Conservation (phyloP, 164 flowering plant species). For the Aristolochia fimbriata region DNA sequence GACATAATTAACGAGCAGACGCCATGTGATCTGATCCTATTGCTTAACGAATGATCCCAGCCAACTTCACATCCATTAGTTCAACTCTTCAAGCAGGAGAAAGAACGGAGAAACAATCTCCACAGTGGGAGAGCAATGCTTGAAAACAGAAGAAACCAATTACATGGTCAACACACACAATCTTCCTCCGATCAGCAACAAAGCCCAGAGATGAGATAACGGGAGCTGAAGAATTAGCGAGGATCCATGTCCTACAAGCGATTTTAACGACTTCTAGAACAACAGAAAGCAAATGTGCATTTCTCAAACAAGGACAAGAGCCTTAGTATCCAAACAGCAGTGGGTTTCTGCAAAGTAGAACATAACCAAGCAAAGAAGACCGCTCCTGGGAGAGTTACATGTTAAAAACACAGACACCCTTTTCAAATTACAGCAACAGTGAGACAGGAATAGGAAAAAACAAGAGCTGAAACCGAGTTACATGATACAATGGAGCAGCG, state of each 20-base stretch:
- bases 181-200: neutral
- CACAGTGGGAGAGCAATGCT: slow-evolving; percentile 10
- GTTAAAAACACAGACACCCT: slow-evolving; percentile 12
- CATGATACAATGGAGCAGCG: slow-evolving; percentile 15
- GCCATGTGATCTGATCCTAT: slow-evolving; percentile 22
- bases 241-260: slow-evolving; percentile 25
- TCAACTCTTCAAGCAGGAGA: slow-evolving; percentile 1
- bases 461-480: slow-evolving; percentile 12
- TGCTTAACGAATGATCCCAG: slow-evolving; percentile 22
- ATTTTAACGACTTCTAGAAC: slow-evolving; percentile 7
- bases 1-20: slow-evolving; percentile 18
- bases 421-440: slow-evolving; percentile 4
- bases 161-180: slow-evolving; percentile 24
- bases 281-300: slow-evolving; percentile 27
- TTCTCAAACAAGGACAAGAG: neutral
- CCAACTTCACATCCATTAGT: slow-evolving; percentile 32
- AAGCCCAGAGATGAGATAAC: neutral
- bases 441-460: slow-evolving; percentile 3
- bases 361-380: slow-evolving; percentile 6
- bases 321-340: neutral
- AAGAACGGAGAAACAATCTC: slow-evolving; percentile 5
- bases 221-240: slow-evolving; percentile 25
- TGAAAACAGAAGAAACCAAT: slow-evolving; percentile 8
- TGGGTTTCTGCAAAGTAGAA: slow-evolving; percentile 1
- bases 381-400: slow-evolving; percentile 21